These are phyloP conservation scores for Lactarius psammicola DNA, from an alignment of 768 basidiomycete species.

Conservation along the genomic window DNA sequence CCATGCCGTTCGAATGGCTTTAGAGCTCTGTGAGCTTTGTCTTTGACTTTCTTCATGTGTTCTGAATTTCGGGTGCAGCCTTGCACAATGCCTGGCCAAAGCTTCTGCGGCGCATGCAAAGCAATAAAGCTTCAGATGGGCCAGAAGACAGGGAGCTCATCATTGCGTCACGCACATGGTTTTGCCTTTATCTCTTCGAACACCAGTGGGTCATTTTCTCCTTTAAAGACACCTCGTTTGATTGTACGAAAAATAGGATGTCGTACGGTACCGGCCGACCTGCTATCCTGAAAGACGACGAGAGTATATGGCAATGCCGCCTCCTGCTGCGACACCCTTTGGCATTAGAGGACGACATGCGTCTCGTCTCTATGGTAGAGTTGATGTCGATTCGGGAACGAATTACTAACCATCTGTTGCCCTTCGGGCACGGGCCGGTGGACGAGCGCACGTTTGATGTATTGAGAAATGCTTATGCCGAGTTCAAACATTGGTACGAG, in stretches of 20 bases:
- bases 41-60: background rate
- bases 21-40: conserved; percentile 75
- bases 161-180: conserved; percentile 84
- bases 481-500: conserved; percentile 81
- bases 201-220: conserved; percentile 68
- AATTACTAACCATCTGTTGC: conserved; percentile 78
- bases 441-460: conserved; percentile 69
- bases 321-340: conserved; percentile 82
- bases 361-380: conserved; percentile 92
- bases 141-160: conserved; percentile 76
- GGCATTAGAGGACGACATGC: conserved; percentile 90
- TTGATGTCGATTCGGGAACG: conserved; percentile 87
- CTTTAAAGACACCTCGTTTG: background rate
- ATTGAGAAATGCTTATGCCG: conserved; percentile 68
- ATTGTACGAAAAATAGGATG: conserved; percentile 50
- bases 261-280: conserved; percentile 95
- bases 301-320: conserved; percentile 80
- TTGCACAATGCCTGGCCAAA: conserved; percentile 92
- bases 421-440: conserved; percentile 68
- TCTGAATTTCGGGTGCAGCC: conserved; percentile 42
- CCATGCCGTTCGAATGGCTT: conserved; percentile 96
- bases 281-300: conserved; percentile 89
- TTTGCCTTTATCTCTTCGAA: conserved; percentile 90
- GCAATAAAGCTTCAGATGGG: conserved; percentile 52
- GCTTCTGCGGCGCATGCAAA: conserved; percentile 74